A percentile compares a stretch with the other conserved stretches of the same genome.
phyloP scores from a whole-genome alignment of 1,139 yeast species.

The Candida albicans region DNA sequence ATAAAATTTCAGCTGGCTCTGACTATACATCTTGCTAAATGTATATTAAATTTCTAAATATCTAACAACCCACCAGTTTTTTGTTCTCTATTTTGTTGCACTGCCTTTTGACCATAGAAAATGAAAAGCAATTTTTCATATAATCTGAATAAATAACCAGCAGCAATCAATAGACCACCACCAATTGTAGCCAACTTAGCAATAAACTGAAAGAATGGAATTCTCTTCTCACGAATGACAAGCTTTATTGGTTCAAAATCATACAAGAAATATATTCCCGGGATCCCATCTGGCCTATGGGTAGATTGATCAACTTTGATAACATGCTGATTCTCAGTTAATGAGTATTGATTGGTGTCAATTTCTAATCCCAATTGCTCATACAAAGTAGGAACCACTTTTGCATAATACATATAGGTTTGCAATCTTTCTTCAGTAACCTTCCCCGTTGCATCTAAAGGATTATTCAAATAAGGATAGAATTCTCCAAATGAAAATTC shows the following conservation, averaged over 20 bases:
- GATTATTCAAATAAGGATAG: constrained; percentile 82
- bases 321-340: constrained; percentile 52
- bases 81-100: constrained; percentile 57
- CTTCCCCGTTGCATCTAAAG: constrained; percentile 75
- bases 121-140: constrained; percentile 48
- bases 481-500: constrained; percentile 92
- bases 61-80: constrained; percentile 33
- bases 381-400: constrained; percentile 83
- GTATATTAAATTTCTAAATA: constrained; percentile 30
- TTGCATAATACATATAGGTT: constrained; percentile 63
- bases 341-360: constrained; percentile 85
- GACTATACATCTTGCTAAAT: no score
- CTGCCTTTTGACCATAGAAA: constrained; percentile 52
- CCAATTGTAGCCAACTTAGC: constrained; percentile 75
- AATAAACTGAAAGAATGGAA: constrained; percentile 76
- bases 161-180: constrained; percentile 68
- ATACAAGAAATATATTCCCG: constrained; percentile 83
- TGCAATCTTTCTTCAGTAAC: constrained; percentile 46
- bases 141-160: constrained; percentile 44
- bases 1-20: no score
- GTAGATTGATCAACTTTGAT: constrained; percentile 22
- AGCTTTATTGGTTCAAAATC: constrained; percentile 87
- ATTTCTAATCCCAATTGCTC: constrained; percentile 68
- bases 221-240: constrained; percentile 64
- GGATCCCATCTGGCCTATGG: constrained; percentile 40